phyloP scores from a whole-genome alignment of 352 stramenopile species.

The Phytophthora melonis region DNA sequence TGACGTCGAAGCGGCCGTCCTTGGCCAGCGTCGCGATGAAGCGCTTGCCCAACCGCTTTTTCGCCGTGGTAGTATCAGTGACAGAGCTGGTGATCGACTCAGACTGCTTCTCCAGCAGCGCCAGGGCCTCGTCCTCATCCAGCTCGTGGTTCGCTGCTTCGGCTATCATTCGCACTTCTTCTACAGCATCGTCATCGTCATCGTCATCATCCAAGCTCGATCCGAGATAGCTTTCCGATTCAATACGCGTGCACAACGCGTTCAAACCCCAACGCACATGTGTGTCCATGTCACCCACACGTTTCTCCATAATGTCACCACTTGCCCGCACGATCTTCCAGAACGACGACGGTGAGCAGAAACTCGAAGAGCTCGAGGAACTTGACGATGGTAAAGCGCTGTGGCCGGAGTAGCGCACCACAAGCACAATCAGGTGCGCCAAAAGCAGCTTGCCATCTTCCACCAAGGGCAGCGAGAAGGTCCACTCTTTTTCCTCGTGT shows the following conservation, averaged over 20 bases:
- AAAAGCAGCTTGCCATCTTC: slow-evolving; percentile 67
- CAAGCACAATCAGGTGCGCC: slow-evolving; percentile 67
- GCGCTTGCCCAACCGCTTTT: slow-evolving; percentile 47
- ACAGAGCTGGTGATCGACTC: slow-evolving; percentile 20
- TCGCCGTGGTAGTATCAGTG: slow-evolving; percentile 17
- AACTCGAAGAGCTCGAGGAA: slow-evolving; percentile 12
- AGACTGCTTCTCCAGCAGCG: slow-evolving; percentile 67
- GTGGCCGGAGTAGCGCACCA: slow-evolving; percentile 61
- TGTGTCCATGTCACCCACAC: slow-evolving; percentile 74
- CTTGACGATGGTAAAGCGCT: slow-evolving; percentile 22
- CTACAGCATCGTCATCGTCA: slow-evolving; percentile 28
- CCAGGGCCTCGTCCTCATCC: slow-evolving; percentile 70
- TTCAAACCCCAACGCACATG: slow-evolving; percentile 70
- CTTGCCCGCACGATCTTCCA: slow-evolving; percentile 71
- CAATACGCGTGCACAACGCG: slow-evolving; percentile 57
- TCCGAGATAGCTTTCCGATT: slow-evolving; percentile 62
- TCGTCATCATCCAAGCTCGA: slow-evolving; percentile 40
- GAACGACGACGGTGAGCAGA: slow-evolving; percentile 62
- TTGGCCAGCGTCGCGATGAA: slow-evolving; percentile 76
- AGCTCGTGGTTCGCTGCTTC: slow-evolving; percentile 43
- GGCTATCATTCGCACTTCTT: slow-evolving; percentile 15
- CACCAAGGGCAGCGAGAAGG: slow-evolving; percentile 60
- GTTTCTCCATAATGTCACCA: slow-evolving; percentile 53
- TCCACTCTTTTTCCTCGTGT: slow-evolving; percentile 54
- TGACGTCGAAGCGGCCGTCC: slow-evolving; percentile 73